These are phyloP conservation scores for Erysimum cheiri DNA, from an alignment of 441 rosid genomes.

Conservation along the genomic window DNA sequence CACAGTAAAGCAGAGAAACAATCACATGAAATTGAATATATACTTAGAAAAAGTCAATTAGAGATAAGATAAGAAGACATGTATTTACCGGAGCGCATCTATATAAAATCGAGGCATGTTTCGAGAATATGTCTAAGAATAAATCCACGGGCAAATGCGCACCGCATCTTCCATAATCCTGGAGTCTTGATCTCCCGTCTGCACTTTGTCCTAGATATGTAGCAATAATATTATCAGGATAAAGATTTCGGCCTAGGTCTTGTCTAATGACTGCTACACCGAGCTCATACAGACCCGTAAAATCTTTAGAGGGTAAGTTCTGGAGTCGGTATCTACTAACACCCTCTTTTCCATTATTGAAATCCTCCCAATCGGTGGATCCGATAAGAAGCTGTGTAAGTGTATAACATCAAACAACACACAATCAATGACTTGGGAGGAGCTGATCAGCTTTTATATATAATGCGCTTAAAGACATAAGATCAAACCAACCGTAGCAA, in stretches of 20 bases:
- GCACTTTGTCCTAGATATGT: slow-evolving; percentile 81
- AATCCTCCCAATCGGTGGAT: slow-evolving; percentile 70
- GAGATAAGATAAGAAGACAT: background rate
- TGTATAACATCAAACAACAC: background rate
- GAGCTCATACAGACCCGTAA: slow-evolving; percentile 78
- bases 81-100: background rate
- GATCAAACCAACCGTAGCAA: slow-evolving; percentile 20
- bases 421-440: background rate
- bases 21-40: background rate
- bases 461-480: background rate
- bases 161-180: slow-evolving; percentile 79
- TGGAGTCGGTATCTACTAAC: slow-evolving; percentile 69
- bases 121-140: background rate
- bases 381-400: slow-evolving; percentile 63
- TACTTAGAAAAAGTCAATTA: background rate
- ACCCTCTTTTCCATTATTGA: slow-evolving; percentile 62
- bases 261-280: slow-evolving; percentile 46
- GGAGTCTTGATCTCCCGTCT: slow-evolving; percentile 71
- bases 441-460: background rate
- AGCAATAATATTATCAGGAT: slow-evolving; percentile 48
- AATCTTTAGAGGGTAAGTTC: slow-evolving; percentile 56
- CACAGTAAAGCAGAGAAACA: background rate
- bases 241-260: slow-evolving; percentile 47
- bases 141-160: slow-evolving; percentile 55
- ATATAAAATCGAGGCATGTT: background rate